A percentile compares a stretch with the other conserved stretches of the same genome.
Conservation (phyloP, 1,284 basidiomycete genomes). For the Boletus smithii region DNA sequence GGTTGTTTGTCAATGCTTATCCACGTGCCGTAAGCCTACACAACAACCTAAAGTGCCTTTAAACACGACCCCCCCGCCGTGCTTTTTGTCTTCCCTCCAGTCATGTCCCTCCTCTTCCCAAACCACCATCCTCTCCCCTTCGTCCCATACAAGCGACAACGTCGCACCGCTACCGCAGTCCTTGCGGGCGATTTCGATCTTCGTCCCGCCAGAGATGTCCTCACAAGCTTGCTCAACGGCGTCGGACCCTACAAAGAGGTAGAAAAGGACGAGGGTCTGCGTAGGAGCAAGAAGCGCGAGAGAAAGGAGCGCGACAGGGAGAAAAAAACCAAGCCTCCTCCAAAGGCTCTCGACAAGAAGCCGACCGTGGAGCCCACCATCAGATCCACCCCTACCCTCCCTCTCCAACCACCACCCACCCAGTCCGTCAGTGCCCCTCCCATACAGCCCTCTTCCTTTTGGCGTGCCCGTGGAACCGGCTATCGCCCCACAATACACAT, state of each 20-base stretch:
- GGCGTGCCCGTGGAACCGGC: constrained; percentile 59
- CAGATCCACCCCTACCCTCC: constrained; percentile 23
- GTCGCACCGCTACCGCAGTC: constrained; percentile 69
- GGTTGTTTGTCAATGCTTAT: constrained; percentile 36
- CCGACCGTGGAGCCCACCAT: constrained; percentile 20
- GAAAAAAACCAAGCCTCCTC: constrained; percentile 24
- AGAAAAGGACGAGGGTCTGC: constrained; percentile 55
- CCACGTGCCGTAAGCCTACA: constrained; percentile 35
- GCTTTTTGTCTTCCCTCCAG: constrained; percentile 22
- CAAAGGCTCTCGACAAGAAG: constrained; percentile 25
- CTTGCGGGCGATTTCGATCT: constrained; percentile 71
- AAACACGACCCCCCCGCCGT: constrained; percentile 36
- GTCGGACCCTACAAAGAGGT: constrained; percentile 60
- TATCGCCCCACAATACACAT: constrained; percentile 67
- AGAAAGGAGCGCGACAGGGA: constrained; percentile 48
- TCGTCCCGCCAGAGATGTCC: constrained; percentile 62
- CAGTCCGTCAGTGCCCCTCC: constrained; percentile 24
- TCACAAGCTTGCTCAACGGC: constrained; percentile 74
- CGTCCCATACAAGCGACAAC: constrained; percentile 45
- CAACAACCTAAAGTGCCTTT: constrained; percentile 36
- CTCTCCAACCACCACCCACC: constrained; percentile 23
- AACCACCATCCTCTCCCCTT: constrained; percentile 28
- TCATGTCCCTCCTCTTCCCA: constrained; percentile 37
- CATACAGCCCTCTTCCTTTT: constrained; percentile 48
- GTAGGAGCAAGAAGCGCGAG: constrained; percentile 49